phyloP scores from a whole-genome alignment of 1,139 yeast genomes.

The Saccharomyces hybrid region DNA sequence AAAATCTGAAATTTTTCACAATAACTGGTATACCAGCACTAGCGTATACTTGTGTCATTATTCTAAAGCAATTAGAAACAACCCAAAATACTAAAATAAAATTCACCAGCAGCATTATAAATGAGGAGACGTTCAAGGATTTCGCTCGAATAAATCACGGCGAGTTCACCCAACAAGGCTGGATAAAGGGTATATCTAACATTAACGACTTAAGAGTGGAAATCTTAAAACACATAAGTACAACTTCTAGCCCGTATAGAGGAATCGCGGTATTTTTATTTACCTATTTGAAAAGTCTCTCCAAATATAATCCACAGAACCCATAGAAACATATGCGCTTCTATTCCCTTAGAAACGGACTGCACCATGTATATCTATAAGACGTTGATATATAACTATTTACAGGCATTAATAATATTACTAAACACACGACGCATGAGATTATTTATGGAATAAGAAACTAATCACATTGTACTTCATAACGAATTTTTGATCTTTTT shows the following conservation, averaged over 20 bases:
- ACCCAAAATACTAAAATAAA: slow-evolving; percentile 2
- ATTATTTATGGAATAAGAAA: slow-evolving; percentile 24
- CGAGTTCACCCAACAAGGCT: slow-evolving; percentile 27
- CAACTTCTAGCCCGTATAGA: slow-evolving; percentile 32
- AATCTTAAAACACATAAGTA: slow-evolving; percentile 34
- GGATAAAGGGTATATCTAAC: slow-evolving; percentile 20
- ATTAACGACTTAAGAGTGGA: slow-evolving; percentile 39
- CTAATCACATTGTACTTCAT: slow-evolving; percentile 35
- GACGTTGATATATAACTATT: slow-evolving; percentile 10
- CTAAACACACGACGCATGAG: not conserved
- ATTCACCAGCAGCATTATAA: slow-evolving; percentile 5
- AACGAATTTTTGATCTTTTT: slow-evolving; percentile 35
- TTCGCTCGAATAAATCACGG: not conserved
- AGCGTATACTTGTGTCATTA: slow-evolving; percentile 34
- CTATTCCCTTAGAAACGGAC: not conserved
- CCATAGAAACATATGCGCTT: not conserved
- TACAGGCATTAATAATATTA: slow-evolving; percentile 5
- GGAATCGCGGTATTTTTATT: slow-evolving; percentile 43
- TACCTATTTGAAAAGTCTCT: slow-evolving; percentile 40
- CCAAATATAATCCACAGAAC: slow-evolving; percentile 10
- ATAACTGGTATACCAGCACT: slow-evolving; percentile 51
- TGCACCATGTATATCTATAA: not conserved
- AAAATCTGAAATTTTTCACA: slow-evolving; percentile 39
- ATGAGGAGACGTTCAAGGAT: slow-evolving; percentile 8
- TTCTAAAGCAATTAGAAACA: slow-evolving; percentile 12